Evolutionary conservation across 768 basidiomycete genomes (phyloP).

Genomic region (Lentinus brumalis): DNA sequence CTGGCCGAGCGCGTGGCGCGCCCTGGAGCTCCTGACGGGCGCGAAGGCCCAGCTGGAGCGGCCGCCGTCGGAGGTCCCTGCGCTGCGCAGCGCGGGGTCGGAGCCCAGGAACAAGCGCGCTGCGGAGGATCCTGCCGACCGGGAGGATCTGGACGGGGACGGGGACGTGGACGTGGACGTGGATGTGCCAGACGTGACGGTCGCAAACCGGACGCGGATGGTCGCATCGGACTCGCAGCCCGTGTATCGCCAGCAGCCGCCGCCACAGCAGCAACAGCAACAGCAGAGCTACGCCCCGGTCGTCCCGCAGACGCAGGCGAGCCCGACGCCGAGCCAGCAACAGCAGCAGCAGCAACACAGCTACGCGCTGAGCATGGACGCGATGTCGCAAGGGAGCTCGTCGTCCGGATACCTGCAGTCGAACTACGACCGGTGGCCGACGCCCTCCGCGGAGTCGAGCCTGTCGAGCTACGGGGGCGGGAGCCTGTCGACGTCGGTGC

Average conservation of each 20-base stretch:
- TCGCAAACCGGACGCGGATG: conserved; percentile 6
- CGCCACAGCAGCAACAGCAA: conserved; percentile 9
- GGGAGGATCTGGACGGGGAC: conserved; percentile 18
- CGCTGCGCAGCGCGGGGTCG: conserved; percentile 9
- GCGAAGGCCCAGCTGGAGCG: conserved; percentile 44
- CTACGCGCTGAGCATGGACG: conserved; percentile 20
- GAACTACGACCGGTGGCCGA: conserved; percentile 52
- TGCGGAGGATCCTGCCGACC: conserved; percentile 47
- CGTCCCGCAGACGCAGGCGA: conserved; percentile 8
- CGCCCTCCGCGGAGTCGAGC: conserved; percentile 18
- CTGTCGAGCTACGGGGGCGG: conserved; percentile 41
- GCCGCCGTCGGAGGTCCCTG: conserved; percentile 12
- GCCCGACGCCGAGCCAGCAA: neutral
- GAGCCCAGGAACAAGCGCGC: conserved; percentile 57
- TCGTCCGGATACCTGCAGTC: conserved; percentile 32
- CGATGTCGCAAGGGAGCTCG: conserved; percentile 13
- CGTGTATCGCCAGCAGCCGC: conserved; percentile 21
- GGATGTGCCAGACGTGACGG: neutral
- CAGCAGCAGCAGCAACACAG: conserved; percentile 9
- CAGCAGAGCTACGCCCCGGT: conserved; percentile 15
- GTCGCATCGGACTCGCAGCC: conserved; percentile 9
- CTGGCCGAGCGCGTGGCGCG: conserved; percentile 79
- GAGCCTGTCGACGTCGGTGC: conserved; percentile 67
- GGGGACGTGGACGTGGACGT: too few species aligned
- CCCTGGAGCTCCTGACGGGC: conserved; percentile 70